phyloP scores from a whole-genome alignment of 768 basidiomycete species.

The Austroboletus eburneus region DNA sequence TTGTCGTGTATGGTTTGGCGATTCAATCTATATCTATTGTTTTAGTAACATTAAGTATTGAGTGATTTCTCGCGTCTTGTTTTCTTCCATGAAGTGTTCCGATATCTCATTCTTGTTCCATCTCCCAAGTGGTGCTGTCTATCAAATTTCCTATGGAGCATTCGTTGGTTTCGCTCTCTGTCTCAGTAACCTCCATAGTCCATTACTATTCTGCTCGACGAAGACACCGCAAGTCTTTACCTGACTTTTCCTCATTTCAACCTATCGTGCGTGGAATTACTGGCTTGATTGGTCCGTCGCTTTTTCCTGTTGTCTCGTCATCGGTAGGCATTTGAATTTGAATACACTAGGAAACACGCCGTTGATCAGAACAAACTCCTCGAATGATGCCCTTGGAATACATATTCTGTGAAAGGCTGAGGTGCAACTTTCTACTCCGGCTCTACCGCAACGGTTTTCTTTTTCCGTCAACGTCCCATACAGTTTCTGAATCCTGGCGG shows the following conservation, averaged over 20 bases:
- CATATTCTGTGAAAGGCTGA: slow-evolving; percentile 97
- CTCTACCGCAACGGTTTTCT: neutral
- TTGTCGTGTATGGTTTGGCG: neutral
- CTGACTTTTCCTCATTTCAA: slow-evolving; percentile 36
- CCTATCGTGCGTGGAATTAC: slow-evolving; percentile 77
- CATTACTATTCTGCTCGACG: slow-evolving; percentile 50
- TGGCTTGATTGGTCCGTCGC: slow-evolving; percentile 72
- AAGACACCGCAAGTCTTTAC: slow-evolving; percentile 34
- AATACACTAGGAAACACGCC: slow-evolving; percentile 80
- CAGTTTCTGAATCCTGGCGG: slow-evolving; percentile 97
- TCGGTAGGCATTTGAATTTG: no score
- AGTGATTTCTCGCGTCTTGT: neutral
- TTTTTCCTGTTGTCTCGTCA: neutral
- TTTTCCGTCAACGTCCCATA: slow-evolving; percentile 41
- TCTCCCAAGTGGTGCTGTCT: slow-evolving; percentile 23
- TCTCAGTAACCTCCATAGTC: slow-evolving; percentile 64
- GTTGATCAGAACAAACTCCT: slow-evolving; percentile 81
- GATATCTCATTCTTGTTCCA: slow-evolving; percentile 18
- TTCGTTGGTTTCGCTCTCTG: slow-evolving; percentile 73
- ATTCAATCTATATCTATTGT: neutral
- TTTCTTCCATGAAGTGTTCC: slow-evolving; percentile 9
- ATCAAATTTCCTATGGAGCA: slow-evolving; percentile 47
- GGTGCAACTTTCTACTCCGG: slow-evolving; percentile 37
- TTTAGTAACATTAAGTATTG: neutral
- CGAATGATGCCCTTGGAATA: slow-evolving; percentile 87